Evolutionary conservation across 441 rosid genomes (phyloP).

Genomic region (Gossypium lobatum): DNA sequence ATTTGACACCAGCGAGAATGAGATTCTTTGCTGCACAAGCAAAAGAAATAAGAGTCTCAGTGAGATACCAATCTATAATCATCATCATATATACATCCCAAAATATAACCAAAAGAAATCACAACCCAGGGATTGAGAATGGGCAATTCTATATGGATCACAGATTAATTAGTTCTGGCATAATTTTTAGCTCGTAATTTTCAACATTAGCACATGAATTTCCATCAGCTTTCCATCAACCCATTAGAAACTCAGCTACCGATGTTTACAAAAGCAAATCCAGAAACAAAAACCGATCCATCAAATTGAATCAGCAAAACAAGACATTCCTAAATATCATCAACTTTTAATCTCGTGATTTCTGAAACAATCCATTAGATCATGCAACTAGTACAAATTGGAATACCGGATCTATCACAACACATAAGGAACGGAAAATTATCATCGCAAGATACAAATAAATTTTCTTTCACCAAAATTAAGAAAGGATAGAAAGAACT

Average conservation of each 20-base stretch:
- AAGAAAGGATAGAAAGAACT: background rate
- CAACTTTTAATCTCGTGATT: background rate
- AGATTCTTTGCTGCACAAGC: conserved; percentile 74
- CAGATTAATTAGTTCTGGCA: background rate
- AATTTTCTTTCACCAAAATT: background rate
- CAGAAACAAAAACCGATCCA: background rate
- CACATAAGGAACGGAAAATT: background rate
- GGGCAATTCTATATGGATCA: too few relatives aligned
- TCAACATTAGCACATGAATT: background rate
- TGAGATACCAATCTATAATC: background rate
- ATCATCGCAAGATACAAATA: background rate
- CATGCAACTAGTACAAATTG: background rate
- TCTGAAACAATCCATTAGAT: background rate
- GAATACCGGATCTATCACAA: background rate
- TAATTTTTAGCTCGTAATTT: background rate
- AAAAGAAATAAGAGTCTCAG: background rate
- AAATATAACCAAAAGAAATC: background rate
- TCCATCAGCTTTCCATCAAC: background rate
- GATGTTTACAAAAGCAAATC: background rate
- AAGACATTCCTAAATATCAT: background rate
- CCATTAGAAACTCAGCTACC: background rate
- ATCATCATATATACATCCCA: background rate
- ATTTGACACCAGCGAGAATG: conserved; percentile 92
- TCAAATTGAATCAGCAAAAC: background rate
- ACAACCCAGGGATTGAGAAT: background rate